Conservation (phyloP, 192 early-diverging fungal species). For the Spinellus fusiger region DNA sequence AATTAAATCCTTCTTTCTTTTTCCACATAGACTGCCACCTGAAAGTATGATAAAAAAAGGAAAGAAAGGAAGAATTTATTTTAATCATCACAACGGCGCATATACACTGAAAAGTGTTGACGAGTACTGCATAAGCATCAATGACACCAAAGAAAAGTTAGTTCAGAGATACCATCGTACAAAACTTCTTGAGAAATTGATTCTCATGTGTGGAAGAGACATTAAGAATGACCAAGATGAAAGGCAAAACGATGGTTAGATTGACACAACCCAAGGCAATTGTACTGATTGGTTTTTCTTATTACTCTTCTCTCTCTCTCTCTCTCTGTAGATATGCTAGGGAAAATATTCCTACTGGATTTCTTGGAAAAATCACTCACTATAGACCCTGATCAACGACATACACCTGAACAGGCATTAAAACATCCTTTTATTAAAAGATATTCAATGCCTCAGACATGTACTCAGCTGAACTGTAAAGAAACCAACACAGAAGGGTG, state of each 20-base stretch:
- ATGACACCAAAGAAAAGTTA: conserved; percentile 40
- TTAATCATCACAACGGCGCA: not conserved
- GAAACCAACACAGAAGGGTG: too few relatives aligned
- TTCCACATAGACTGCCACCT: not conserved
- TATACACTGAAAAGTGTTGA: conserved; percentile 69
- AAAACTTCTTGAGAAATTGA: too few relatives aligned
- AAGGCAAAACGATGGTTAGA: not conserved
- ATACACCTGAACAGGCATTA: conserved; percentile 3
- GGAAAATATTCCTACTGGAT: conserved; percentile 2
- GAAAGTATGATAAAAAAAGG: not conserved
- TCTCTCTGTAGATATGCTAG: conserved; percentile 8
- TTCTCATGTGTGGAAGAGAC: conserved; percentile 6
- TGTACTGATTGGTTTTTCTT: not conserved
- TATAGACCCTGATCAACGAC: conserved; percentile 6
- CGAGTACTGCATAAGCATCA: conserved; percentile 74
- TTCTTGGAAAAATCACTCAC: conserved; percentile 2
- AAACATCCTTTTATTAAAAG: conserved; percentile 6
- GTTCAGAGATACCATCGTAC: not conserved
- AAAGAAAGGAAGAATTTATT: not conserved
- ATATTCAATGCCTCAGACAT: too few relatives aligned
- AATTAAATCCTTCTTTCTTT: not conserved
- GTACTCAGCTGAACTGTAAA: too few relatives aligned
- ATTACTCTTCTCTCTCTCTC: too few relatives aligned
- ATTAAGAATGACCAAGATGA: conserved; percentile 12
- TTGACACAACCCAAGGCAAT: not conserved